Percentiles rank a stretch among this genome's conserved stretches.
Evolutionary conservation across 768 basidiomycete genomes (phyloP).

Genomic region (Suillus decipiens): DNA sequence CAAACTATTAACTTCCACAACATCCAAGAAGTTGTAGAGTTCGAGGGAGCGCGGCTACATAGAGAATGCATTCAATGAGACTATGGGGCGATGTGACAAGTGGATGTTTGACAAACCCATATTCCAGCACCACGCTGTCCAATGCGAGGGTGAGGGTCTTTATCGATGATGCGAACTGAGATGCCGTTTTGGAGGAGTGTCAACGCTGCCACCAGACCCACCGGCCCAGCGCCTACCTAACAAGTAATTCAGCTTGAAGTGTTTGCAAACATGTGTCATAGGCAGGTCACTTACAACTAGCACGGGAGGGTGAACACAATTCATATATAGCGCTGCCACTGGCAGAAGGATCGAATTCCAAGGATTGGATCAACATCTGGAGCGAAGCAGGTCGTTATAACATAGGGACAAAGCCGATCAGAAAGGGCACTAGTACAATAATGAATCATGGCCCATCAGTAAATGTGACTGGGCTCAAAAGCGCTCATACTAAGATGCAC

Average conservation of each 20-base stretch:
- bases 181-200: constrained; percentile 14
- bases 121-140: constrained; percentile 42
- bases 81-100: not conserved
- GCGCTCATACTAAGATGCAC: too few species aligned
- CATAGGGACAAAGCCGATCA: not conserved
- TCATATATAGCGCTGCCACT: not conserved
- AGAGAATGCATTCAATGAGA: not conserved
- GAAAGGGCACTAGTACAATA: not conserved
- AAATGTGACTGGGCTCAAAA: too few species aligned
- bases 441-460: too few species aligned
- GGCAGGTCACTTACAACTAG: constrained; percentile 2
- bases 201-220: constrained; percentile 15
- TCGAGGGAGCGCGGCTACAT: constrained; percentile 45
- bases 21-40: constrained; percentile 38
- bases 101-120: constrained; percentile 27
- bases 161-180: constrained; percentile 15
- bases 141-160: constrained; percentile 27
- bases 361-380: not conserved
- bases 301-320: not conserved
- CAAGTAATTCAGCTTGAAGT: not conserved
- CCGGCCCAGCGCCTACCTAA: constrained; percentile 12
- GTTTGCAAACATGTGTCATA: not conserved
- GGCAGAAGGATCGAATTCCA: not conserved
- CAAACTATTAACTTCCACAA: constrained; percentile 35
- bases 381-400: not conserved